Evolutionary conservation across 2,329 filamentous ascomycete genomes (phyloP), one percentile per base, ranked within the genome.

Genomic region (Stagonosporopsis vannaccii): DNA sequence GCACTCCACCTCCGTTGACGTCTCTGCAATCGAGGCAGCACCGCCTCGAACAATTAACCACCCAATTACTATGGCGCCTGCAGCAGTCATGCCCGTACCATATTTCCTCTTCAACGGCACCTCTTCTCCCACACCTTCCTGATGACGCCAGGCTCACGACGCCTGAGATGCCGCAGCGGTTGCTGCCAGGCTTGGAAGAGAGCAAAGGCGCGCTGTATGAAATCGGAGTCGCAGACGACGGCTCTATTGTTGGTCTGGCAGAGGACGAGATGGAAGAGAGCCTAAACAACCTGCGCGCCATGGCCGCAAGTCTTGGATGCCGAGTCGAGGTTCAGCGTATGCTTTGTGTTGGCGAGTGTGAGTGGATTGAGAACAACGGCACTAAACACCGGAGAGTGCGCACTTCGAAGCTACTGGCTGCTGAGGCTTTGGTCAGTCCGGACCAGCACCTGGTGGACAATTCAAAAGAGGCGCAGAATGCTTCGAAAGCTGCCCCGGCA

Each of bases 41-140:
- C 65, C 86, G 95, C 41, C 82, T 98, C 15, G 89, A 97, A 70
- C 92, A 97, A 69, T 79, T 99, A 60, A 99, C 94, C 0, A 99
- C 95, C 0, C 95, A 99, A 75, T 82, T 99, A 22, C 80, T 99
- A 6, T 99, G 95, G 95, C 85, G 95, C 44, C 77, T 99, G 54
- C 93, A 98, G 72, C 95, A 99, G 74, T 97, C 94, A 1, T 96
- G 91, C 8, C 91, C 92, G 0, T 91, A 96, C 73, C 93, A 97
- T 77, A 87, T 90, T 1, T 90, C 90, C 7, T 90, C 90, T 22
- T 89, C 89, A 4, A 87, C 87, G 25, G 88, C 91, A 55, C 81
- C 92, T 15, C 85, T 92, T 9, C 79, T 96, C 23, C 92, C 92
- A 0, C 84, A 87, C 57, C 78, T 96, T 3, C 91, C 91, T 0